Percentiles rank a stretch among this genome's conserved stretches.
Evolutionary conservation across 306 rosid genomes (phyloP).

Genomic region (Quercus berberidifolia): DNA sequence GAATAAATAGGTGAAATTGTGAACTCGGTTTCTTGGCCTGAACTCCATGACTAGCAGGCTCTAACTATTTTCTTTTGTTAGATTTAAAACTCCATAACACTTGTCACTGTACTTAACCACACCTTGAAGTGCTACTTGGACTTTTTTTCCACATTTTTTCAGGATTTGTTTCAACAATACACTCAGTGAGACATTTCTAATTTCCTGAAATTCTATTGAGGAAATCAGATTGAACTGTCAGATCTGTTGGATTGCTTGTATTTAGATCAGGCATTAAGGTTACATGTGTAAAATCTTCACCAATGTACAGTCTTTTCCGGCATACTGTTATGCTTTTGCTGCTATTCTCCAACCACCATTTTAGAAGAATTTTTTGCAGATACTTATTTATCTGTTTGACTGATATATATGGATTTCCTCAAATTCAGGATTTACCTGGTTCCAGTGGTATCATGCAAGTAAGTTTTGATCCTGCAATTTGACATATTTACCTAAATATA

Average conservation of each 20-base stretch:
- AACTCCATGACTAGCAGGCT: neutral
- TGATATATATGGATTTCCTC: slow-evolving; percentile 18
- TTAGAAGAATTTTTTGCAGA: slow-evolving; percentile 12
- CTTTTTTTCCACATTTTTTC: neutral
- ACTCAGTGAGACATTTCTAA: neutral
- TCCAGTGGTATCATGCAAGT: slow-evolving; percentile 98
- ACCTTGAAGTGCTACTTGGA: neutral
- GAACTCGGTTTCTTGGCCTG: neutral
- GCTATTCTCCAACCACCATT: neutral
- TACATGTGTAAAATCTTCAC: neutral
- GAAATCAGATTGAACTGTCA: neutral
- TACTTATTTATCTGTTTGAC: slow-evolving; percentile 6
- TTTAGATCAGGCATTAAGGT: neutral
- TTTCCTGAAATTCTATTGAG: neutral
- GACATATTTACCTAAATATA: neutral
- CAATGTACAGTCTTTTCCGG: neutral
- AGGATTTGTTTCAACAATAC: neutral
- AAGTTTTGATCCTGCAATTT: slow-evolving; percentile 38
- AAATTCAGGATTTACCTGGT: slow-evolving; percentile 81
- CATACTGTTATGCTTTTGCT: slow-evolving; percentile 1
- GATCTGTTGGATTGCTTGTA: neutral
- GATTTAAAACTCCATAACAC: neutral
- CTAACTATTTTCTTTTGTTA: neutral
- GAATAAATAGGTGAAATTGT: neutral
- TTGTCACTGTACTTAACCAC: neutral